Base-by-base conservation (phyloP, 176 grass and related monocot genomes). In the Pontederia crassipes region DNA sequence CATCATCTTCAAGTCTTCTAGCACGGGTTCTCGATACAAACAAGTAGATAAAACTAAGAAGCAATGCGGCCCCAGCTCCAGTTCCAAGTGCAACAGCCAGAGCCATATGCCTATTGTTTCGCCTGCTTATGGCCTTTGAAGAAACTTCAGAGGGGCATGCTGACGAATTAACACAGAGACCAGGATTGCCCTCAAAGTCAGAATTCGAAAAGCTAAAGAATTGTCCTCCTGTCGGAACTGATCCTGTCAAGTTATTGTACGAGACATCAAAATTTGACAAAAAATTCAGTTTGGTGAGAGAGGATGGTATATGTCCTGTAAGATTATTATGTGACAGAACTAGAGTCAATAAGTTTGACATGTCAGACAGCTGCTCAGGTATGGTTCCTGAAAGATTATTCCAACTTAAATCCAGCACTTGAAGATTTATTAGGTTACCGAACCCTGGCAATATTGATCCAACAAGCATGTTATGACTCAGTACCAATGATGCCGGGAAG, bases 1-100 rank as follows among this genome's bases (percentile, higher is more conserved):
- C 59, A 67, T 91, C 91, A 28, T 57, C 59, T 61, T 97, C 81
- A 32, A 79, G 74, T 73, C 69, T 86, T 61, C 81, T 78, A 29
- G 73, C 75, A 57, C 52, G 71, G 57, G 79, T 75, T 69, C 79
- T 85, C 61, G 74, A 69, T 16, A 85, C 17, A 49, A 79, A 35
- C 45, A 85, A 55, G 67, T 82, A 88, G 59, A 67, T 52, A 62
- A 74, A 32, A 20, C 59, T 54, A 11, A 97, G 49, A 54, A 97
- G 47, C 49, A 61, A 68, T 55, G 71, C 35, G 55, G 72, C 27
- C 28, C 87, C 92, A 4, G 75, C 74, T 49, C 72, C 77, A 53
- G 71, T 78, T 73, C 87, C 92, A 65, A 88, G 56, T 68, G 80
- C 83, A 28, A 81, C 29, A 35, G 29, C 29, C 29, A 35, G 29